Percentiles rank a stretch among this genome's conserved stretches.
phyloP scores from a whole-genome alignment of 495 filamentous ascomycete species.

The Penicillium waksmanii region DNA sequence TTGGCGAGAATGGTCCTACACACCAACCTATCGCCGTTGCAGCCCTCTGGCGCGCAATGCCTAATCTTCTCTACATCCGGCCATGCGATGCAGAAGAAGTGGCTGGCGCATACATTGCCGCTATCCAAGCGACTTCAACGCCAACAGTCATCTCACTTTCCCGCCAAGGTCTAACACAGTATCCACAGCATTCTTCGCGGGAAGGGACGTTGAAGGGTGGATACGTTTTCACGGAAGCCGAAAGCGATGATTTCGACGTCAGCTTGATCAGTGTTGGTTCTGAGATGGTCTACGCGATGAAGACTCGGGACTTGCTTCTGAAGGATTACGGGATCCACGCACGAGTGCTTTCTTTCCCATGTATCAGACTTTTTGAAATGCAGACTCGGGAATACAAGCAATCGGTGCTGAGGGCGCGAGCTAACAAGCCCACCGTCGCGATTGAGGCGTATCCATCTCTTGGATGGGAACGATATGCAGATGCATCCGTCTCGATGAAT shows the following conservation, averaged over 20 bases:
- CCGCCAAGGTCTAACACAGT: not conserved
- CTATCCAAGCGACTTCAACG: not conserved
- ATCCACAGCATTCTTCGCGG: not conserved
- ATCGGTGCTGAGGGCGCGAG: not conserved
- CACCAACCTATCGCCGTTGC: constrained; percentile 57
- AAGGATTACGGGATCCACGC: not conserved
- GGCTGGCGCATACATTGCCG: constrained; percentile 21
- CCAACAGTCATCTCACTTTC: not conserved
- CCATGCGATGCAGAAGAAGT: constrained; percentile 52
- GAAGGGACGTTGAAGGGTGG: not conserved
- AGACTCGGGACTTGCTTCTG: not conserved
- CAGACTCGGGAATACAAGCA: constrained; percentile 3
- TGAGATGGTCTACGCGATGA: not conserved
- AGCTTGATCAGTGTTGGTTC: not conserved
- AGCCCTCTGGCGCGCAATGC: constrained; percentile 54
- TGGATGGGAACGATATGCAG: constrained; percentile 57
- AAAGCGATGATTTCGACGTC: not conserved
- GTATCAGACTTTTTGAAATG: not conserved
- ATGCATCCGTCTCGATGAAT: constrained; percentile 48
- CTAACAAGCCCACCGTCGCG: not conserved
- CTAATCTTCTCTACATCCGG: constrained; percentile 52
- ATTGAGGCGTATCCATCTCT: constrained; percentile 51
- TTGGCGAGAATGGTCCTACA: constrained; percentile 56
- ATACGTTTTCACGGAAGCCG: not conserved
- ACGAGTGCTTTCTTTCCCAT: not conserved